Percentiles rank a stretch among this genome's conserved stretches.
Conservation (phyloP, 2,329 filamentous ascomycete species). For the Lizonia empirigonia region DNA sequence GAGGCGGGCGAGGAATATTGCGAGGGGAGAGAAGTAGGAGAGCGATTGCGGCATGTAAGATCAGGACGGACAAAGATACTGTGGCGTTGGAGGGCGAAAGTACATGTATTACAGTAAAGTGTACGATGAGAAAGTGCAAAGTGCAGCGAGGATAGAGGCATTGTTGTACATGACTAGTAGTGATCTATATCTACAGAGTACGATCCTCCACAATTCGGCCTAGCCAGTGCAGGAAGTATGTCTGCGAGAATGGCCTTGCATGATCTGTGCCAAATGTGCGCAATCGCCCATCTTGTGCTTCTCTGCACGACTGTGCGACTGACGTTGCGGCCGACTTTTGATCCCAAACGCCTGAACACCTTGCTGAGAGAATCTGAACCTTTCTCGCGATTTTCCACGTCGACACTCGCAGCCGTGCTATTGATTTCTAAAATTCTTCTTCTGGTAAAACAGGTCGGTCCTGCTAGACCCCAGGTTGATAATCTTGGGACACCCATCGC, state of each 20-base stretch:
- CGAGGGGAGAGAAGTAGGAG: slow-evolving; percentile 30
- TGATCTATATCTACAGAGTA: not conserved
- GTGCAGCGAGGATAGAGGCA: not conserved
- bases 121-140: not conserved
- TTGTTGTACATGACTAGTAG: not conserved
- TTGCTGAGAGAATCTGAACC: not conserved
- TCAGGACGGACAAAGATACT: too few relatives aligned
- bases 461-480: slow-evolving; percentile 95
- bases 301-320: too few relatives aligned
- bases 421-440: slow-evolving; percentile 72
- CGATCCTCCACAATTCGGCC: too few relatives aligned
- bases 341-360: not conserved
- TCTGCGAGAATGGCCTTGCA: too few relatives aligned
- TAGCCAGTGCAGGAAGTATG: too few relatives aligned
- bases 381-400: not conserved
- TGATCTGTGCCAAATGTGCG: not conserved
- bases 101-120: not conserved
- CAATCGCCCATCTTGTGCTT: not conserved
- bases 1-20: slow-evolving; percentile 37
- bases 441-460: slow-evolving; percentile 85
- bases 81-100: too few relatives aligned
- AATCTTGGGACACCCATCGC: slow-evolving; percentile 98
- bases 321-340: too few relatives aligned
- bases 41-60: too few relatives aligned
- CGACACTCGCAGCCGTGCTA: slow-evolving; percentile 12